These are phyloP conservation scores for Sporothrix globosa DNA, from an alignment of 2,329 filamentous ascomycete species.

Conservation along the genomic window DNA sequence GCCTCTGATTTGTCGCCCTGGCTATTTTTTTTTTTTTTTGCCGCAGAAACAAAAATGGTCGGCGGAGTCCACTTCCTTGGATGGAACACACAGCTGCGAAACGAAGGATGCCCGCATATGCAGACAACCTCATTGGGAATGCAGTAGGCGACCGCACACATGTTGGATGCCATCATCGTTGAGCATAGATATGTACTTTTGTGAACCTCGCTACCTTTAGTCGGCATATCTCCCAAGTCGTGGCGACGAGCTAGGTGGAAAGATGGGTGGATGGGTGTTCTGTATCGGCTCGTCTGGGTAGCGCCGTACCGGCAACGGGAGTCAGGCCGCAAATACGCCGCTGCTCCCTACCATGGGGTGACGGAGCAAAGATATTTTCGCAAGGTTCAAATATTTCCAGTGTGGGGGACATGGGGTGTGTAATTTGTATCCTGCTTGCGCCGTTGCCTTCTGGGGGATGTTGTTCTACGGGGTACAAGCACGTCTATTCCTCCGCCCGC, in stretches of 20 bases:
- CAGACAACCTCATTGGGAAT: constrained; percentile 15
- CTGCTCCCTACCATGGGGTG: background rate
- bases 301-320: constrained; percentile 31
- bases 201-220: background rate
- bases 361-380: background rate
- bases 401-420: background rate
- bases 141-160: too few species aligned
- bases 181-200: background rate
- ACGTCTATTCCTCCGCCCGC: too few species aligned
- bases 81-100: constrained; percentile 2
- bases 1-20: background rate
- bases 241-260: background rate
- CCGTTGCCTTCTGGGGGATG: too few species aligned
- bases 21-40: background rate
- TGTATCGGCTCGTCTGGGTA: constrained; percentile 27
- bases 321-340: constrained; percentile 18
- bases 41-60: background rate
- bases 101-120: constrained; percentile 22
- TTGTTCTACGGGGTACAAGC: too few species aligned
- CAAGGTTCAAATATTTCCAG: background rate
- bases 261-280: constrained; percentile 22
- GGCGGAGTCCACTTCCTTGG: background rate
- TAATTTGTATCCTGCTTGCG: background rate
- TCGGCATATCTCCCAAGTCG: constrained; percentile 31
- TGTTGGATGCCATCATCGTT: too few species aligned